A percentile compares a stretch with the other conserved stretches of the same genome.
phyloP scores from a whole-genome alignment of 495 filamentous ascomycete genomes.

The Cairneyella variabilis region DNA sequence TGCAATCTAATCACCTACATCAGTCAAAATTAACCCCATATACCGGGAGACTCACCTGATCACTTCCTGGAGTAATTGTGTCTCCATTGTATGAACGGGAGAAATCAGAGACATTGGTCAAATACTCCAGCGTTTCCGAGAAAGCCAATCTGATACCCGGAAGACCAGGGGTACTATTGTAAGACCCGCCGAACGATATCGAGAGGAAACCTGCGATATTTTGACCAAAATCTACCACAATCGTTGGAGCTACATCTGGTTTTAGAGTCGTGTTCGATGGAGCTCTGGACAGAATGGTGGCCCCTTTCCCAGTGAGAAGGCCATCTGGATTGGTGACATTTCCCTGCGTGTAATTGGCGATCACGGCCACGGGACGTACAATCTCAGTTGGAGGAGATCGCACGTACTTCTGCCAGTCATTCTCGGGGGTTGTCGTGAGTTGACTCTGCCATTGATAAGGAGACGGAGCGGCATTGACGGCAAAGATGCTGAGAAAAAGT shows the following conservation, averaged over 20 bases:
- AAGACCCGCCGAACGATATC: constrained; percentile 29
- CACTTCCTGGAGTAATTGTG: constrained; percentile 34
- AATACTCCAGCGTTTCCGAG: constrained; percentile 40
- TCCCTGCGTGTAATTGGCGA: constrained; percentile 21
- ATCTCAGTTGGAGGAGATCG: constrained; percentile 18
- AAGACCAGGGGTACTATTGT: constrained; percentile 21
- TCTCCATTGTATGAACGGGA: constrained; percentile 40
- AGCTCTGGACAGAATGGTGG: constrained; percentile 24
- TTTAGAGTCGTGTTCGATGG: constrained; percentile 2
- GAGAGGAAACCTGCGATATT: constrained; percentile 36
- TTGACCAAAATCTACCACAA: constrained; percentile 44
- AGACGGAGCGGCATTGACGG: not conserved
- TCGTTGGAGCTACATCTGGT: not conserved
- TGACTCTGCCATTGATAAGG: constrained; percentile 8
- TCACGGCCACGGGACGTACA: constrained; percentile 14
- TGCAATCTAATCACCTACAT: constrained; percentile 30
- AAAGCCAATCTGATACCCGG: constrained; percentile 42
- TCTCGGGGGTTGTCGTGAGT: not conserved
- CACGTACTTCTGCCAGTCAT: constrained; percentile 26
- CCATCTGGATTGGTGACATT: constrained; percentile 31
- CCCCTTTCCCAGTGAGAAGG: constrained; percentile 25
- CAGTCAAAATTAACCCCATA: too few relatives aligned
- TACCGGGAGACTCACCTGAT: constrained; percentile 39
- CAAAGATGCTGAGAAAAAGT: not conserved
- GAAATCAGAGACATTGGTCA: constrained; percentile 40